Conservation (phyloP, 768 basidiomycete genomes). For the Termitomyces sp. region DNA sequence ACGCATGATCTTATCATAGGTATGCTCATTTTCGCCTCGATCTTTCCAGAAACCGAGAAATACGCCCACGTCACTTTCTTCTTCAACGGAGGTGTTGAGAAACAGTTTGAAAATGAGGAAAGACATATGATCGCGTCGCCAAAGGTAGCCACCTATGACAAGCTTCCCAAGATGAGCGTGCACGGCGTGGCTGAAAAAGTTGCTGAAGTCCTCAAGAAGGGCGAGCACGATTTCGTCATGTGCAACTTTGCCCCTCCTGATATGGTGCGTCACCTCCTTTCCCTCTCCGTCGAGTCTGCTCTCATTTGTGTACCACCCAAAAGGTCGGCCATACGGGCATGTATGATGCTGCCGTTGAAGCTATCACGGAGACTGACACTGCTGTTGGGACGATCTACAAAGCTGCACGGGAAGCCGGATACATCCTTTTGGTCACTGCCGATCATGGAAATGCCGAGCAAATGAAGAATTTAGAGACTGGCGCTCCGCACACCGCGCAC, state of each 20-base stretch:
- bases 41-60: conserved; percentile 81
- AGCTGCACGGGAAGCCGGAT: conserved; percentile 82
- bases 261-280: conserved; percentile 55
- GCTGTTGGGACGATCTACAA: conserved; percentile 87
- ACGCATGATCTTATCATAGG: background rate
- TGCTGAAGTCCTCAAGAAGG: conserved; percentile 72
- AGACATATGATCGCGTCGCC: conserved; percentile 89
- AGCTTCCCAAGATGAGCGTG: conserved; percentile 86
- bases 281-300: background rate
- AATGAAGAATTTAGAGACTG: conserved; percentile 82
- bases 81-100: conserved; percentile 96
- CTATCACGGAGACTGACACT: conserved; percentile 83
- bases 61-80: conserved; percentile 98
- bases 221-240: conserved; percentile 87
- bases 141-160: conserved; percentile 93
- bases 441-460: conserved; percentile 97
- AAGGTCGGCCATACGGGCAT: conserved; percentile 91
- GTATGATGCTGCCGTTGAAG: conserved; percentile 87
- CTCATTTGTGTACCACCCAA: background rate
- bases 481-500: conserved; percentile 89
- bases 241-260: conserved; percentile 98
- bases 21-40: background rate
- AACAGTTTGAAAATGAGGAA: conserved; percentile 82
- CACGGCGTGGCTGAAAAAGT: conserved; percentile 89
- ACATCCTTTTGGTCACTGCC: conserved; percentile 83